Evolutionary conservation across 495 filamentous ascomycete species (phyloP).

Genomic region (Aspergillus ellipticus): DNA sequence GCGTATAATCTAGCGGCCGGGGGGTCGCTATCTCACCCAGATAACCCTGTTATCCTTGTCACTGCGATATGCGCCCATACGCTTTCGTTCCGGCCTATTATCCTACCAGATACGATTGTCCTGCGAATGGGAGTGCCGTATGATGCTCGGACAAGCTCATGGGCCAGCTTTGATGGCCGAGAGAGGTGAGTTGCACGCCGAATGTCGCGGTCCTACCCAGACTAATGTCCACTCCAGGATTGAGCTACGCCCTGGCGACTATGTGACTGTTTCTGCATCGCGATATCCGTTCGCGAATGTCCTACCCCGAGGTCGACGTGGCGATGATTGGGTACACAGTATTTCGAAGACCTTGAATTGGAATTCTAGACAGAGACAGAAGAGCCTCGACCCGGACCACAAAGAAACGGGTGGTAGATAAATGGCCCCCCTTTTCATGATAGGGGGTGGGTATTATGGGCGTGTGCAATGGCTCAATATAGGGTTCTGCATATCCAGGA

Average conservation of each 20-base stretch:
- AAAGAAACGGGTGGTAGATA: background rate
- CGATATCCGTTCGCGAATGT: conserved; percentile 93
- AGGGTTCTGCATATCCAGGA: background rate
- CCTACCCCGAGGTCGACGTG: conserved; percentile 65
- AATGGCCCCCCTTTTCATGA: background rate
- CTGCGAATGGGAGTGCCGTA: conserved; percentile 90
- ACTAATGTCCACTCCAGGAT: conserved; percentile 42
- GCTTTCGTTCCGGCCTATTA: conserved; percentile 90
- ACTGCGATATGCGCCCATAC: conserved; percentile 97
- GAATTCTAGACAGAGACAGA: conserved; percentile 81
- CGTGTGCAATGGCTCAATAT: background rate
- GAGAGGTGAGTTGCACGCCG: conserved; percentile 53
- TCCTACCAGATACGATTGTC: conserved; percentile 92
- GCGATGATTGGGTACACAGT: conserved; percentile 90
- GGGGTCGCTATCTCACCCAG: conserved; percentile 90
- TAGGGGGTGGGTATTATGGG: background rate
- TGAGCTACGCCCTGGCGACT: conserved; percentile 85
- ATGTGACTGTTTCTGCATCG: conserved; percentile 90
- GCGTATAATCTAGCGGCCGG: conserved; percentile 97
- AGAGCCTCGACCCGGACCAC: conserved; percentile 36
- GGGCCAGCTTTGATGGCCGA: conserved; percentile 96
- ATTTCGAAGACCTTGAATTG: conserved; percentile 88
- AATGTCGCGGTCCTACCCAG: background rate
- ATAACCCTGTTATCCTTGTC: conserved; percentile 94
- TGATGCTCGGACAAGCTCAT: conserved; percentile 79